Evolutionary conservation across 176 grass and related monocot genomes (phyloP), one percentile per base, ranked within the genome.

Genomic region (Panicum miliaceum): DNA sequence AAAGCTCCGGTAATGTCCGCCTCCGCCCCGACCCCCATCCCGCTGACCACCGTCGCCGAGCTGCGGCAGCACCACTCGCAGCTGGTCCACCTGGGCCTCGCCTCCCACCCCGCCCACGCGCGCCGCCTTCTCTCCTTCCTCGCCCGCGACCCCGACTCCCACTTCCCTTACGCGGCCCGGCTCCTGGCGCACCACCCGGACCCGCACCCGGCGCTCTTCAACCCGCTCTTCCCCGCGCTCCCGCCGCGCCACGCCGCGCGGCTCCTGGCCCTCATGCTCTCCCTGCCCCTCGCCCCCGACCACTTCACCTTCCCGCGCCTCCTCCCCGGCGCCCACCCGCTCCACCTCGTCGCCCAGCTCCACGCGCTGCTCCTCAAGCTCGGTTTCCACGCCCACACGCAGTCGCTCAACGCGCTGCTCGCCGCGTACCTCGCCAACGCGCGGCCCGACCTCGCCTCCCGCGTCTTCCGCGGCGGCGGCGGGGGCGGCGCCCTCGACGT

Each of bases 361-460:
- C 94, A 92, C 82, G 63, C 94, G 71, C 87, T 94, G 53, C 79
- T 94, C 52, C 81, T 90, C 83, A 97, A 94, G 75, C 88, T 94
- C 53, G 86, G 88, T 5, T 92, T 92, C 76, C 64, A 74, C 79
- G 73, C 67, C 29, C 83, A 94, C 84, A 2, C 88, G 41, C 93
- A 90, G 29, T 89, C 92, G 8, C 59, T 84, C 66, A 97, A 97
- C 84, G 91, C 85, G 19, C 86, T 97, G 54, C 78, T 97, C 76
- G 72, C 81, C 32, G 85, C 91, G 3, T 97, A 94, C 81, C 68
- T 94, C 74, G 40, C 77, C 46, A 90, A 86, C 68, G 78, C 48
- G 20, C 88, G 89, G 27, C 74, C 82, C 1, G 86, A 78, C 70
- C 91, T 89, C 71, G 83, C 92, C 3, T 68, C 40, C 66, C 63